Conservation (phyloP, 2,329 filamentous ascomycete species). For the Penicillium digitatum region DNA sequence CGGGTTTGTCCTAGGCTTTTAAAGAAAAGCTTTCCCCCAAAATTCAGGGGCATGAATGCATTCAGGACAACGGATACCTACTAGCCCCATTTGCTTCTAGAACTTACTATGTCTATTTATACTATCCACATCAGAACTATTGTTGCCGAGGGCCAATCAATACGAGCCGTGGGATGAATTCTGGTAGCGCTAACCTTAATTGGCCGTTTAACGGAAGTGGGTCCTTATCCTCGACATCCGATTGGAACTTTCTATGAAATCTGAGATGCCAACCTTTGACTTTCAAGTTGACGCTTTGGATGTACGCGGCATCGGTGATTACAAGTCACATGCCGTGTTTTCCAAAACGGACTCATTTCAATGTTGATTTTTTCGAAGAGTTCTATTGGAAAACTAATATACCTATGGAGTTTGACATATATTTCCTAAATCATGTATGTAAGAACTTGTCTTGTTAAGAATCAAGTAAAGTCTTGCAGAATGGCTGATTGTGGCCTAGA, state of each 20-base stretch:
- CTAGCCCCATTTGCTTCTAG: neutral
- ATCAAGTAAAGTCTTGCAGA: too few relatives aligned
- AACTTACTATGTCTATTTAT: conserved; percentile 3
- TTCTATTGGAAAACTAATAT: too few relatives aligned
- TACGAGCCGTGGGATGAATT: neutral
- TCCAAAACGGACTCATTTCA: too few relatives aligned
- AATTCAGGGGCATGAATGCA: neutral
- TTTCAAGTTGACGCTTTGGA: too few relatives aligned
- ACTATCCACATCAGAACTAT: neutral
- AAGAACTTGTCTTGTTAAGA: too few relatives aligned
- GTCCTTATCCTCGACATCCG: neutral
- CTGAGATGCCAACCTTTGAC: neutral
- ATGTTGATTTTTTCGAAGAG: too few relatives aligned
- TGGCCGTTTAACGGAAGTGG: neutral
- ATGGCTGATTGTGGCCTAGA: too few relatives aligned
- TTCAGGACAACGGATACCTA: neutral
- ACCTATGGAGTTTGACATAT: too few relatives aligned
- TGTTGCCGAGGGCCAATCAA: neutral
- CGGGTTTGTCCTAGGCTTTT: neutral
- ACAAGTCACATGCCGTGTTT: too few relatives aligned
- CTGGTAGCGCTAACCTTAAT: neutral
- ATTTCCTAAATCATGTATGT: too few relatives aligned
- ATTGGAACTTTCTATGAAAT: neutral
- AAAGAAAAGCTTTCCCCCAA: neutral
- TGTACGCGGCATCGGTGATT: too few relatives aligned